Evolutionary conservation across 441 rosid genomes (phyloP), one percentile per base, ranked within the genome.

Genomic region (Populus tomentosa): DNA sequence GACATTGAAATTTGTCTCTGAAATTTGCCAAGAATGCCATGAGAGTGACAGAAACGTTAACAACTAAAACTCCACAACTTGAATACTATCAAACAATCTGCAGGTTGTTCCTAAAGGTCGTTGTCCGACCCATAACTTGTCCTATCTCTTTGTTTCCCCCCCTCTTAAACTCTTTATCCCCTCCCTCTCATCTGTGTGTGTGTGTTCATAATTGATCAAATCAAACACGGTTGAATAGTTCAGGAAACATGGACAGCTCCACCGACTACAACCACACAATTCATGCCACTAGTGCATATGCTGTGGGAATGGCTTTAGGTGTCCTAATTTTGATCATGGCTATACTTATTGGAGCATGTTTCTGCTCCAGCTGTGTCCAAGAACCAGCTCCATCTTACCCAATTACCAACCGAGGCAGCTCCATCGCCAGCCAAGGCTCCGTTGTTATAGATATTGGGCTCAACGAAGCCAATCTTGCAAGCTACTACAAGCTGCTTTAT

Each of bases 401-500:
- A 38, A 2, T 24, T 28, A 11, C 13, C 50, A 24, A 20, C 40
- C 78, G 9, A 11, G 38, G 35, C 59, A 7, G 14, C 28, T 30
- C 69, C 35, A 33, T 3, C 20, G 23, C 32, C 62, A 32, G 26
- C 50, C 53, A 14, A 20, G 67, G 46, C 70, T 56, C 73, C 6
- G 0, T 40, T 5, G 24, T 21, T 2, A 72, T 76, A 0, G 72
- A 61, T 40, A 14, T 59, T 4, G 76, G 76, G 13, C 11, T 82
- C 26, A 71, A 76, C 11, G 85, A 82, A 70, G 78, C 72, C 69
- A 78, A 70, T 33, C 70, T 84, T 0, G 28, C 40, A 1, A 73
- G 69, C 73, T 84, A 68, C 59, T 82, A 82, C 8, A 82, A 73
- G 63, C 66, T 81, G 30, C 77, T 53, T 2, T 85, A 74, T 71